Evolutionary conservation across 768 basidiomycete species (phyloP).

Genomic region (Boletus subcaerulescens): DNA sequence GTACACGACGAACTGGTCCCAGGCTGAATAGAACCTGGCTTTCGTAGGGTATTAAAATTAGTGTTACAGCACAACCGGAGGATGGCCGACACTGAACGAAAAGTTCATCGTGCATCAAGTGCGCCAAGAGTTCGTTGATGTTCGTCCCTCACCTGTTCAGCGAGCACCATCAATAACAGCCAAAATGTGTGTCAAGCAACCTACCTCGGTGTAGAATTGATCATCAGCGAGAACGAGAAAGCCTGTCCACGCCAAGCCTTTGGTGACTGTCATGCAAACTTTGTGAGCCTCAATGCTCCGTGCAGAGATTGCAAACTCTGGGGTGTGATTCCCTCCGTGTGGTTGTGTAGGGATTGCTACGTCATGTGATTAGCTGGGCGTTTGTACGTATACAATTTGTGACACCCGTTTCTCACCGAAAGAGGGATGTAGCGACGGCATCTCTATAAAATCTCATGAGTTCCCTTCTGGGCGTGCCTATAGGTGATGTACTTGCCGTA

Average conservation of each 20-base stretch:
- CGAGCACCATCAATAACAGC: neutral
- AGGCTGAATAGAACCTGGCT: conserved; percentile 8
- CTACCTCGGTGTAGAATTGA: conserved; percentile 54
- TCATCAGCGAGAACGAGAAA: conserved; percentile 58
- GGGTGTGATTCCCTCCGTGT: conserved; percentile 74
- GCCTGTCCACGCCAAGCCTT: conserved; percentile 60
- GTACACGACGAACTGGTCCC: too few species aligned
- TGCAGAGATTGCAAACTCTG: conserved; percentile 60
- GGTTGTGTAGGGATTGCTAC: conserved; percentile 70
- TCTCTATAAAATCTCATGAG: conserved; percentile 35
- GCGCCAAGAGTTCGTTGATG: conserved; percentile 12
- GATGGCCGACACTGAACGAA: neutral
- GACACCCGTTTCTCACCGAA: conserved; percentile 42
- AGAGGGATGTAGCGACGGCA: conserved; percentile 63
- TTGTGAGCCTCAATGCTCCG: conserved; percentile 59
- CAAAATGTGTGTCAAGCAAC: neutral
- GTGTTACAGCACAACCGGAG: conserved; percentile 12
- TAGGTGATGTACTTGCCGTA: conserved; percentile 46
- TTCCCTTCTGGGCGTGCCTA: conserved; percentile 5
- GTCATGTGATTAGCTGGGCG: conserved; percentile 19
- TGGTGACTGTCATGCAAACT: conserved; percentile 52
- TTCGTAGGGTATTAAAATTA: conserved; percentile 14
- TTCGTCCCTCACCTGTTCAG: conserved; percentile 25
- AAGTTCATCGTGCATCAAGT: neutral
- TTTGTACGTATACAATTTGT: neutral